Conservation (phyloP, 2,329 filamentous ascomycete genomes). For the Penicillium sp. region DNA sequence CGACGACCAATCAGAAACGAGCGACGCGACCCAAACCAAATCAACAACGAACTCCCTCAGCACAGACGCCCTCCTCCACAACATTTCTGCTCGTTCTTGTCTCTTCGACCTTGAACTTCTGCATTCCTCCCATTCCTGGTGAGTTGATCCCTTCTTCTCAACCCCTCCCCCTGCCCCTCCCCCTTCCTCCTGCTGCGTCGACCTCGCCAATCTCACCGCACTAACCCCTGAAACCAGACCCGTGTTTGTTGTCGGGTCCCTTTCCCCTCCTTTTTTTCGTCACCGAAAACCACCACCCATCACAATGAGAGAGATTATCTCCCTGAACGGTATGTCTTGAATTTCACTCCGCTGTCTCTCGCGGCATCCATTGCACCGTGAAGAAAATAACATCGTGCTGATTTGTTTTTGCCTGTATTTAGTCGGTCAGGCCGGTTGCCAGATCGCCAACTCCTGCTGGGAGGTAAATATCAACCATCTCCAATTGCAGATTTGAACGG, state of each 20-base stretch:
- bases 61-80: slow-evolving; percentile 52
- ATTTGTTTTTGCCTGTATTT: slow-evolving; percentile 32
- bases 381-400: slow-evolving; percentile 41
- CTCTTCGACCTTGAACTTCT: slow-evolving; percentile 14
- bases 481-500: slow-evolving; percentile 11
- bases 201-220: slow-evolving; percentile 1
- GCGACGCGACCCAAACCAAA: slow-evolving; percentile 44
- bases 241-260: slow-evolving; percentile 33
- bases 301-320: slow-evolving; percentile 99
- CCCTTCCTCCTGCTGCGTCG: slow-evolving; percentile 11
- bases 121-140: slow-evolving; percentile 9
- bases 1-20: slow-evolving; percentile 32
- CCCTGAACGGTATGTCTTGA: slow-evolving; percentile 83
- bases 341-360: slow-evolving; percentile 15
- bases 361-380: slow-evolving; percentile 8
- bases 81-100: slow-evolving; percentile 48
- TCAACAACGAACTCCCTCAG: slow-evolving; percentile 40
- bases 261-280: slow-evolving; percentile 33
- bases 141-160: slow-evolving; percentile 1
- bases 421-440: slow-evolving; percentile 99
- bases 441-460: slow-evolving; percentile 99
- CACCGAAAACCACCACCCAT: slow-evolving; percentile 32
- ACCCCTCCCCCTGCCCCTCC: slow-evolving; percentile 13
- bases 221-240: slow-evolving; percentile 30
- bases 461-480: slow-evolving; percentile 72